A percentile compares a stretch with the other conserved stretches of the same genome.
These are phyloP conservation scores for Daldinia grandis DNA, from an alignment of 495 filamentous ascomycete species.

Conservation along the genomic window DNA sequence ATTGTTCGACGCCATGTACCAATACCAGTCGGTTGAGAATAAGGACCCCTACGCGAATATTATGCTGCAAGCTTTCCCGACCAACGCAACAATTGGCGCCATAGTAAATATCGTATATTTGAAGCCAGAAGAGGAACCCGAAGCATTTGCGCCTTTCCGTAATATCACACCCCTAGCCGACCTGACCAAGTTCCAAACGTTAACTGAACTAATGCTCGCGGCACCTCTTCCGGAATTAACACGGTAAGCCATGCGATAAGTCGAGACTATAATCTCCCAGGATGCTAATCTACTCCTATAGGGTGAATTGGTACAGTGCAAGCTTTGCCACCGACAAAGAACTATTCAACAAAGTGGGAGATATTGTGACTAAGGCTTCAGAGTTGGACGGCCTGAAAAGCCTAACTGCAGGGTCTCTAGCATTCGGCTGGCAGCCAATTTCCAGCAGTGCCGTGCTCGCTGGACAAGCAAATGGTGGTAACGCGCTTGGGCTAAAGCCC, in stretches of 20 bases:
- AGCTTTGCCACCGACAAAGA: conserved; percentile 38
- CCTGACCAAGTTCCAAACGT: conserved; percentile 36
- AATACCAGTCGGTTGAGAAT: conserved; percentile 34
- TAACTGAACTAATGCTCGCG: conserved; percentile 33
- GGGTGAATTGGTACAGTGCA: conserved; percentile 40
- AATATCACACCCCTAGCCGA: conserved; percentile 34
- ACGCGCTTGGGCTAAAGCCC: conserved; percentile 40
- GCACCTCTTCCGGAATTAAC: conserved; percentile 28
- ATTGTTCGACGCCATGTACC: conserved; percentile 37
- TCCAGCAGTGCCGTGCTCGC: conserved; percentile 33
- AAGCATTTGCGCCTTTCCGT: conserved; percentile 38
- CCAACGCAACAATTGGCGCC: conserved; percentile 41
- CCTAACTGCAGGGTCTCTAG: conserved; percentile 41
- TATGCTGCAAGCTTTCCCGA: conserved; percentile 43
- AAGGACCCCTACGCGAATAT: conserved; percentile 44
- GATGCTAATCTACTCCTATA: conserved; percentile 14
- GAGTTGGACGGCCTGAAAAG: conserved; percentile 35
- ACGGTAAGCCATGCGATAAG: conserved; percentile 13
- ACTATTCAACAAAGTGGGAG: conserved; percentile 22
- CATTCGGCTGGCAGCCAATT: conserved; percentile 44
- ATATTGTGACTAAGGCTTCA: conserved; percentile 34
- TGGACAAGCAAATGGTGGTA: conserved; percentile 32
- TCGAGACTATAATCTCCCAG: neutral
- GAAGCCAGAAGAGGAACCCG: conserved; percentile 33
- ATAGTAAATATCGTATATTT: conserved; percentile 43